Percentiles rank a stretch among this genome's conserved stretches.
phyloP scores from a whole-genome alignment of 192 early-diverging fungal species.

The Diversispora eburnea region DNA sequence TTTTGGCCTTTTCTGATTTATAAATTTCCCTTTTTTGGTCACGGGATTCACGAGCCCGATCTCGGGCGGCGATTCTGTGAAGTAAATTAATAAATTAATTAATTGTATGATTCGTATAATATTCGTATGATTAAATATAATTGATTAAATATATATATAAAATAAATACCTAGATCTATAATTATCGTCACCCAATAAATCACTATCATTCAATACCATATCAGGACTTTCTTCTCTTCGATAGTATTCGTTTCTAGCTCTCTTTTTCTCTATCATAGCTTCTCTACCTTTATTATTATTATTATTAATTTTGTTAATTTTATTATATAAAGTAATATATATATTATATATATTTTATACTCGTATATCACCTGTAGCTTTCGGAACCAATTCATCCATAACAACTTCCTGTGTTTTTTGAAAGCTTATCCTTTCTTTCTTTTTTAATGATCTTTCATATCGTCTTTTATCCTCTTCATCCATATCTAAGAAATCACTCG shows the following conservation, averaged over 20 bases:
- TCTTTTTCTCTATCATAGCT: constrained; percentile 59
- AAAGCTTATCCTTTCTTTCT: constrained; percentile 40
- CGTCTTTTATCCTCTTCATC: constrained; percentile 51
- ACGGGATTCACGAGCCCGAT: constrained; percentile 37
- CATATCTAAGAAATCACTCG: constrained; percentile 29
- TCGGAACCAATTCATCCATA: constrained; percentile 67
- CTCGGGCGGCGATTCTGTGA: constrained; percentile 41
- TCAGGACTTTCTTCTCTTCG: constrained; percentile 60
- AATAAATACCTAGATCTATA: constrained; percentile 36
- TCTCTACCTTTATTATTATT: constrained; percentile 40
- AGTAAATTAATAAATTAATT: neutral
- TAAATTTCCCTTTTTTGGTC: constrained; percentile 36
- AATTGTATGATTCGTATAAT: no score
- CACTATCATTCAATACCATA: constrained; percentile 57
- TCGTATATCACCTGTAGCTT: constrained; percentile 47
- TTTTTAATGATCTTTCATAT: constrained; percentile 31
- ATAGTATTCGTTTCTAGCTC: constrained; percentile 57
- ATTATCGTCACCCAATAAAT: constrained; percentile 58
- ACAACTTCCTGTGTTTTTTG: constrained; percentile 50
- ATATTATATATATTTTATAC: neutral
- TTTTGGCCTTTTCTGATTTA: constrained; percentile 32
- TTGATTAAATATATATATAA: neutral
- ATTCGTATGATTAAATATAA: neutral
- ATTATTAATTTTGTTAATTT: no score
- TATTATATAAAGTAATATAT: no score